Percentiles rank a stretch among this genome's conserved stretches.
phyloP scores from a whole-genome alignment of 768 basidiomycete species.

The Lactarius akahatsu region DNA sequence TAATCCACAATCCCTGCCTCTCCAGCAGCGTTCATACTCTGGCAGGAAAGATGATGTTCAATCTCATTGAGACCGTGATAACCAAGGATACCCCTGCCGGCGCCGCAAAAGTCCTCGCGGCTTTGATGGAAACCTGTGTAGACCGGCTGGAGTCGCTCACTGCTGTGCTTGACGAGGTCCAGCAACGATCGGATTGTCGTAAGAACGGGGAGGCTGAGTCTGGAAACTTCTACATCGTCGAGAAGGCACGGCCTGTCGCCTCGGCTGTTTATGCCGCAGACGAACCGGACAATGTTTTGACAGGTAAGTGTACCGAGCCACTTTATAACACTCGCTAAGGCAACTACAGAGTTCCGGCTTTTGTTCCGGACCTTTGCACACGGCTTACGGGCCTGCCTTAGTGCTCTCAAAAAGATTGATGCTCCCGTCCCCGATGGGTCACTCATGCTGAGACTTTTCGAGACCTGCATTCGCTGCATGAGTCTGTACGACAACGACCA shows the following conservation, averaged over 20 bases:
- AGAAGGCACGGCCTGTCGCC: slow-evolving; percentile 81
- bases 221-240: slow-evolving; percentile 67
- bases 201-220: slow-evolving; percentile 42
- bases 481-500: slow-evolving; percentile 73
- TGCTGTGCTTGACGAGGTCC: slow-evolving; percentile 54
- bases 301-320: slow-evolving; percentile 50
- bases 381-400: slow-evolving; percentile 78
- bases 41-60: slow-evolving; percentile 90
- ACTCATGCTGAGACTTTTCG: slow-evolving; percentile 85
- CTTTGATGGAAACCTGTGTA: slow-evolving; percentile 80
- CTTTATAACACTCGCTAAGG: slow-evolving; percentile 22
- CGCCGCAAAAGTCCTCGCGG: slow-evolving; percentile 64
- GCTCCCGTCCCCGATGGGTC: slow-evolving; percentile 79
- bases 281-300: slow-evolving; percentile 76
- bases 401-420: slow-evolving; percentile 75
- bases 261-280: slow-evolving; percentile 76
- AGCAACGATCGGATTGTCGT: slow-evolving; percentile 48
- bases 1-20: slow-evolving; percentile 86
- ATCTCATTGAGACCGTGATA: slow-evolving; percentile 79
- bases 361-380: slow-evolving; percentile 88
- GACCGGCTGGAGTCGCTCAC: slow-evolving; percentile 83
- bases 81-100: slow-evolving; percentile 70
- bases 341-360: slow-evolving; percentile 68
- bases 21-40: slow-evolving; percentile 81
- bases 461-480: slow-evolving; percentile 81